Conservation (phyloP, 1,284 basidiomycete species). For the Apiotrichum veenhuisii region DNA sequence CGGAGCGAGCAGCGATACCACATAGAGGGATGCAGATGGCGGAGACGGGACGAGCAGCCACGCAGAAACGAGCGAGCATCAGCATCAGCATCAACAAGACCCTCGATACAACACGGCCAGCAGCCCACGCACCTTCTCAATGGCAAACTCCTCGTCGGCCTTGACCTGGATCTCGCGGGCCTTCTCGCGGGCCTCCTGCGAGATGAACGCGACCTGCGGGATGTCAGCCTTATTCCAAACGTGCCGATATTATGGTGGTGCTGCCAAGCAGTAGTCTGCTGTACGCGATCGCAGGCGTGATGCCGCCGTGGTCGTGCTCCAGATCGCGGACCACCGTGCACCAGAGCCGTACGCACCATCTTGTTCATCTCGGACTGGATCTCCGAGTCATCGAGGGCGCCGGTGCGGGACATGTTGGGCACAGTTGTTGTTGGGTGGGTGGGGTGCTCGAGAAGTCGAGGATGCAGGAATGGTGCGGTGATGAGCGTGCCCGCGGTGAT, state of each 20-base stretch:
- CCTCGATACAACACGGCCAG: no score
- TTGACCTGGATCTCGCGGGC: slow-evolving; percentile 94
- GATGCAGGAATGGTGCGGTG: neutral
- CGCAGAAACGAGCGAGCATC: neutral
- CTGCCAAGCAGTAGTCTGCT: no score
- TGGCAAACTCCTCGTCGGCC: slow-evolving; percentile 94
- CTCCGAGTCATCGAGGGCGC: slow-evolving; percentile 89
- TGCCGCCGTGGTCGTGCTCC: no score
- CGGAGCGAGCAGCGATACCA: no score
- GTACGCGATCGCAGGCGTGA: no score
- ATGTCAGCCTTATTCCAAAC: neutral
- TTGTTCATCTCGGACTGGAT: slow-evolving; percentile 97
- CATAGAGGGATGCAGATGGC: no score
- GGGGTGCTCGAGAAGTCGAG: neutral
- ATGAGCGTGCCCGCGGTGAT: neutral
- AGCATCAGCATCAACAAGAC: neutral
- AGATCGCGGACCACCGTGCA: no score
- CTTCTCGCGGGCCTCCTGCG: slow-evolving; percentile 93
- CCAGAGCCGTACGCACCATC: slow-evolving; percentile 65
- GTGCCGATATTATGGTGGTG: no score
- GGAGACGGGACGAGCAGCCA: no score
- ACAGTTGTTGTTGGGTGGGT: neutral
- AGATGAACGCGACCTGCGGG: slow-evolving; percentile 90
- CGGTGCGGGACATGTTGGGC: slow-evolving; percentile 48
- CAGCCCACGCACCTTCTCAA: slow-evolving; percentile 70